A percentile compares a stretch with the other conserved stretches of the same genome.
Evolutionary conservation across 192 early-diverging fungal genomes (phyloP).

Genomic region (Mortierella claussenii): DNA sequence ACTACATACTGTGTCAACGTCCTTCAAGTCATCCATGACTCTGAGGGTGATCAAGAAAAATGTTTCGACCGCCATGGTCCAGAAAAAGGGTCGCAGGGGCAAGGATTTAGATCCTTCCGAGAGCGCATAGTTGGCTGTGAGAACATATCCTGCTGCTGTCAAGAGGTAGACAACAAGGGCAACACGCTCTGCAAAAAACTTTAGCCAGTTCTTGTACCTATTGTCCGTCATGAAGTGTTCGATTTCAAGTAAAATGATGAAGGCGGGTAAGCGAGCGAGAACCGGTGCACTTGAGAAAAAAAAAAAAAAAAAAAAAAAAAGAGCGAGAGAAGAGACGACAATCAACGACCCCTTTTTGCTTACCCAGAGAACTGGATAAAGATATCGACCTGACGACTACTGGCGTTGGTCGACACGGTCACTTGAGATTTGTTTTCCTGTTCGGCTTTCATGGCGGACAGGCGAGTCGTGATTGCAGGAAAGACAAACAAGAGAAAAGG

Average conservation of each 20-base stretch:
- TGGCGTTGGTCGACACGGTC: constrained; percentile 15
- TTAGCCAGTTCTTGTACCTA: constrained; percentile 46
- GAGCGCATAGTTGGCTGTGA: constrained; percentile 42
- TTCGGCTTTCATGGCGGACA: constrained; percentile 28
- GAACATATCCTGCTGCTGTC: constrained; percentile 46
- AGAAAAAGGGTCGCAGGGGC: constrained; percentile 29
- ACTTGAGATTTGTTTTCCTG: constrained; percentile 21
- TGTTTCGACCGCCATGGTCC: constrained; percentile 41
- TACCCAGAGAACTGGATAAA: constrained; percentile 53
- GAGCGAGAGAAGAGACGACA: no score
- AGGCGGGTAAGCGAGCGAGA: no score
- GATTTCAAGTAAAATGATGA: neutral
- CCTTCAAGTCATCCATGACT: constrained; percentile 52
- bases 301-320: no score
- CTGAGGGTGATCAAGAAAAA: constrained; percentile 42
- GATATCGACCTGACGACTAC: constrained; percentile 44
- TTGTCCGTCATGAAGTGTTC: neutral
- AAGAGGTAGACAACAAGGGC: constrained; percentile 42
- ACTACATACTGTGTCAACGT: constrained; percentile 44
- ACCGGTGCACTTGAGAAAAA: no score
- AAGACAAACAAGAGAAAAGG: neutral
- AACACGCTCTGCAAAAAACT: constrained; percentile 41
- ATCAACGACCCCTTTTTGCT: no score
- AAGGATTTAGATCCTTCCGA: constrained; percentile 25
- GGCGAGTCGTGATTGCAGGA: neutral